Base-by-base conservation (phyloP, 768 basidiomycete species). In the Mycena crocata region DNA sequence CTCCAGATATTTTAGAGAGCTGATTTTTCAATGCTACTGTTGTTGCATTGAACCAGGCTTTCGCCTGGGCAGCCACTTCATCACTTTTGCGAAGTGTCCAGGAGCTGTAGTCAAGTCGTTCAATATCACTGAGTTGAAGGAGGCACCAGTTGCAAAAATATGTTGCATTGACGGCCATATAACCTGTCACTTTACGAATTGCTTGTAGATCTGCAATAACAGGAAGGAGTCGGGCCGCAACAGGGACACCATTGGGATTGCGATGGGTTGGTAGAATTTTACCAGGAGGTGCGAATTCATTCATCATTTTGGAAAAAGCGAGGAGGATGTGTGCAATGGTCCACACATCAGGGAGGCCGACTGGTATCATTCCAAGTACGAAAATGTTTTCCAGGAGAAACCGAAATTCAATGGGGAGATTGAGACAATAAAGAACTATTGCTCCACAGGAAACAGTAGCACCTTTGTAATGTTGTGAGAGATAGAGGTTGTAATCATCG, bases 81-180 rank as follows among this genome's bases (percentile, higher is more conserved):
- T 46, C 1, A 6, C 34, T 68, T 34, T 67, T 67, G 5, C 58
- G 19, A 0, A 17, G 15, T 19, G 14, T 34, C 73, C 72, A 77
- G 28, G 50, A 37, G 6, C 21, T 13, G 23, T 28, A 51, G 39
- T 75, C 64, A 7, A 67, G 44, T 52, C 63, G 34, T 12, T 62
- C 54, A 12, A 62, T 60, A 23, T 72, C 60, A 0, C 34, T 28
- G 2, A 21, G 31, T 15, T 10, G 37, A n/a, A 42, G 54, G 13
- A 50, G 40, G 58, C 74, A 75, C 31, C 31, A 51, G 6, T 34
- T 34, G 13, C 50, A 51, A 23, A 34, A 51, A 5, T 34, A 21
- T 14, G 31, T 51, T 2, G n/a, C n/a, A n/a, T n/a, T n/a, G n/a
- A n/a, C n/a, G n/a, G 37, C 39, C 28, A 59, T 32, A 67, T 60